These are phyloP conservation scores for Fusarium ramigenum DNA, from an alignment of 2,329 filamentous ascomycete species.

Conservation along the genomic window DNA sequence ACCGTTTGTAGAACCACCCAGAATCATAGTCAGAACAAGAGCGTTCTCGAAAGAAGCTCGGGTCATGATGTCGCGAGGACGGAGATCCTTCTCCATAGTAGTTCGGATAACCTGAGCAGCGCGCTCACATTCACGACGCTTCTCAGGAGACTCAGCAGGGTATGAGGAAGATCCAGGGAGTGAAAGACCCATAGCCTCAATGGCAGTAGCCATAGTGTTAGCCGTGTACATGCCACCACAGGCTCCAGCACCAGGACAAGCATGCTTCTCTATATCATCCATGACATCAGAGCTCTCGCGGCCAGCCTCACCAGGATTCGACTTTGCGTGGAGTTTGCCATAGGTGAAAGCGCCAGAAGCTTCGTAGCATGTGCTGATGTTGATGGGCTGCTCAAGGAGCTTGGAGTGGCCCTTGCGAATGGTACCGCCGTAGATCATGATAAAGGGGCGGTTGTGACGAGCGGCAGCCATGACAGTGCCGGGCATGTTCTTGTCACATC, in stretches of 20 bases:
- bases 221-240: constrained; percentile 91
- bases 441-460: constrained; percentile 87
- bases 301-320: constrained; percentile 66
- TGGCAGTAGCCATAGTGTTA: constrained; percentile 89
- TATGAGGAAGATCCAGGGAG: constrained; percentile 86
- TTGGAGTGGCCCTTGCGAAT: constrained; percentile 87
- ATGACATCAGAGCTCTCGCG: constrained; percentile 81
- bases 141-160: constrained; percentile 81
- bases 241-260: constrained; percentile 72
- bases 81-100: constrained; percentile 85
- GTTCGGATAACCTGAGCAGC: constrained; percentile 80
- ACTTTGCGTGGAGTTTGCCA: constrained; percentile 77
- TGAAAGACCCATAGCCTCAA: constrained; percentile 88
- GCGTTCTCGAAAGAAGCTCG: constrained; percentile 87
- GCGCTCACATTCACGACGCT: constrained; percentile 86
- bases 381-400: constrained; percentile 80
- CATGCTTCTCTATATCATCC: constrained; percentile 81
- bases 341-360: constrained; percentile 85
- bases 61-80: constrained; percentile 81
- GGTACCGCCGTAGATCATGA: constrained; percentile 96
- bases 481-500: constrained; percentile 98
- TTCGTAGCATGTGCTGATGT: constrained; percentile 90
- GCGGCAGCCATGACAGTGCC: constrained; percentile 91
- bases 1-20: constrained; percentile 91
- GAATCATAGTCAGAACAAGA: constrained; percentile 87